These are phyloP conservation scores for Mediolabrus comicus DNA, from an alignment of 108 stramenopile genomes.

Conservation along the genomic window DNA sequence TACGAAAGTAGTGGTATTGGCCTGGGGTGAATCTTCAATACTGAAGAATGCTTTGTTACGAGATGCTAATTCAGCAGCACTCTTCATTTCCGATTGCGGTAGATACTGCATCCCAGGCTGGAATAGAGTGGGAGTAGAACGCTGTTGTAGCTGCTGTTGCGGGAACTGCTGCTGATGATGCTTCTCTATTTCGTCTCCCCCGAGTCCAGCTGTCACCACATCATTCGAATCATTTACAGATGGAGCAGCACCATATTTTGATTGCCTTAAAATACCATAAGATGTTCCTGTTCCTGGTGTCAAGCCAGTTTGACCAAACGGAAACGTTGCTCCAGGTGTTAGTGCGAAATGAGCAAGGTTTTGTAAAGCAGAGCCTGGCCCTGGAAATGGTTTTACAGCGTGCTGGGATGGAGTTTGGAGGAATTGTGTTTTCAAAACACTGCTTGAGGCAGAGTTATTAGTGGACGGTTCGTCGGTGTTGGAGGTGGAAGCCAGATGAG, in stretches of 20 bases:
- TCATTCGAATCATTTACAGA: not conserved
- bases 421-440: not conserved
- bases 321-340: slow-evolving; percentile 7
- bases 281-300: not conserved
- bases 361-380: not conserved
- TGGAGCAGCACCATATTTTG: not conserved
- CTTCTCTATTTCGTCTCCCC: not conserved
- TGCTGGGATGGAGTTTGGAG: not conserved
- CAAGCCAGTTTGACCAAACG: not conserved
- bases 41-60: slow-evolving; percentile 1
- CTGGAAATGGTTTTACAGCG: not conserved
- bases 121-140: slow-evolving; percentile 15
- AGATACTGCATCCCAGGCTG: slow-evolving; percentile 28
- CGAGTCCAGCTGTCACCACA: slow-evolving; percentile 7
- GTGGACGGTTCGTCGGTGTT: not conserved
- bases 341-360: slow-evolving; percentile 8
- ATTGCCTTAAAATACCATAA: slow-evolving; percentile 9
- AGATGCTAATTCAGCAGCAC: not conserved
- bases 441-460: not conserved
- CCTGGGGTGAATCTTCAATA: not conserved
- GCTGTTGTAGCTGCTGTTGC: slow-evolving; percentile 12
- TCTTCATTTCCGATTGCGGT: not conserved
- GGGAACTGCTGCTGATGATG: slow-evolving; percentile 1
- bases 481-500: no score
- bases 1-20: not conserved